phyloP scores from a whole-genome alignment of 306 rosid species.

The Corylus americana region DNA sequence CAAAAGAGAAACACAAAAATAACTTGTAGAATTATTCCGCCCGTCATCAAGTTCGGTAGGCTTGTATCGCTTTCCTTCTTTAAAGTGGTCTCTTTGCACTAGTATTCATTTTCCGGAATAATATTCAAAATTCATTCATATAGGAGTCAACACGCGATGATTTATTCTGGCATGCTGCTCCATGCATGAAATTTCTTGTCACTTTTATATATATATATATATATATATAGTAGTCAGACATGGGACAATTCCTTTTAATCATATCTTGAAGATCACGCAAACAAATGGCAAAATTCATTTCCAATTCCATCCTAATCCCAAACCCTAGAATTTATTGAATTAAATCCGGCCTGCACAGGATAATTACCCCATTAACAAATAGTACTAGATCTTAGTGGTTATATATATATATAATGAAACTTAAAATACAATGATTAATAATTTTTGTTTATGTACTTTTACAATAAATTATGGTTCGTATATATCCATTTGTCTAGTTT shows the following conservation, averaged over 20 bases:
- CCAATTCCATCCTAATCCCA: not conserved
- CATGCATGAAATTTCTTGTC: not conserved
- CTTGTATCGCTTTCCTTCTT: not conserved
- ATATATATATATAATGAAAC: not conserved
- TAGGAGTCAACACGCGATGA: not conserved
- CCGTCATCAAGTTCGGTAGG: no score
- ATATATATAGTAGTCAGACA: not conserved
- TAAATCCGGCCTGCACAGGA: conserved; percentile 19
- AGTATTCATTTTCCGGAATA: not conserved
- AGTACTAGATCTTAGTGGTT: not conserved
- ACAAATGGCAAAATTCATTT: conserved; percentile 5
- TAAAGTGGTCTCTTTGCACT: not conserved
- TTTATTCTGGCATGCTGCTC: not conserved
- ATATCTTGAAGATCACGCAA: not conserved
- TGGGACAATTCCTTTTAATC: conserved; percentile 24
- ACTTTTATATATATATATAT: not conserved
- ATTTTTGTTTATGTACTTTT: not conserved
- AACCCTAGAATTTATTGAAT: conserved; percentile 4
- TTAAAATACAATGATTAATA: conserved; percentile 2
- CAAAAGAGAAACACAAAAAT: no score
- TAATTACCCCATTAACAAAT: conserved; percentile 1
- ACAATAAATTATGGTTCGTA: not conserved
- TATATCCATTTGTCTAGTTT: conserved; percentile 1
- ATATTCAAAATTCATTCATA: not conserved
- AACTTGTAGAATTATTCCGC: no score